Conservation (phyloP, 2,329 filamentous ascomycete genomes). For the Fusarium verticillioides region DNA sequence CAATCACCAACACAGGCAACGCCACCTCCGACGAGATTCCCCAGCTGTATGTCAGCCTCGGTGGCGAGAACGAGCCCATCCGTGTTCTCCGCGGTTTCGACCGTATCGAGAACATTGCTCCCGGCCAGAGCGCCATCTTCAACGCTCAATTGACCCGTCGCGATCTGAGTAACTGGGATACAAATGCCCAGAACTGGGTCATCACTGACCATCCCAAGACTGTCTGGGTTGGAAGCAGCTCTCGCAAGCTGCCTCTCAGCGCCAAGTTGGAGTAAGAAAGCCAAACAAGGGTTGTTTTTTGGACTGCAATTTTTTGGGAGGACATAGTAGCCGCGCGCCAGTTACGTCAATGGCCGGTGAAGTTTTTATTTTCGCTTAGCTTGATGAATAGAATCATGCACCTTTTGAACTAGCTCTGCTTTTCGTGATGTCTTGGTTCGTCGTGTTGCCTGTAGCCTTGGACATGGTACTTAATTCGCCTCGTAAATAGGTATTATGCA, state of each 20-base stretch:
- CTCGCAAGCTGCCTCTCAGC: slow-evolving; percentile 62
- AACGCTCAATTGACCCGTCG: slow-evolving; percentile 76
- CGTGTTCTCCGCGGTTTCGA: slow-evolving; percentile 83
- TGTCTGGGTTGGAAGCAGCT: slow-evolving; percentile 66
- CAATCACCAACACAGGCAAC: slow-evolving; percentile 76
- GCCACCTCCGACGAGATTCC: slow-evolving; percentile 75
- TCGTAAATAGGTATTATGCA: too few species aligned
- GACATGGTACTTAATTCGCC: background rate
- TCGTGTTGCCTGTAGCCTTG: background rate
- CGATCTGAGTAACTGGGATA: slow-evolving; percentile 90
- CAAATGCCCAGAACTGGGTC: slow-evolving; percentile 84
- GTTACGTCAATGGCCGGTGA: slow-evolving; percentile 14
- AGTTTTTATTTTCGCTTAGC: slow-evolving; percentile 8
- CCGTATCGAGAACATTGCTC: slow-evolving; percentile 72
- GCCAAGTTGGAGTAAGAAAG: slow-evolving; percentile 31
- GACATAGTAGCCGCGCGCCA: background rate
- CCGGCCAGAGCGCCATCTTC: slow-evolving; percentile 76
- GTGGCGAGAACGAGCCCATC: slow-evolving; percentile 76
- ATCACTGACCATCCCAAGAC: slow-evolving; percentile 63
- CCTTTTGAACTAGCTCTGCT: background rate
- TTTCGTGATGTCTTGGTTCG: background rate
- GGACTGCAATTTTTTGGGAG: background rate
- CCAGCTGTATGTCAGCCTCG: slow-evolving; percentile 84
- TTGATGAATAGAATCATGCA: background rate
- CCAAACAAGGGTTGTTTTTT: background rate